Evolutionary conservation across 2,329 filamentous ascomycete species (phyloP).

Genomic region (Talaromyces sp.): DNA sequence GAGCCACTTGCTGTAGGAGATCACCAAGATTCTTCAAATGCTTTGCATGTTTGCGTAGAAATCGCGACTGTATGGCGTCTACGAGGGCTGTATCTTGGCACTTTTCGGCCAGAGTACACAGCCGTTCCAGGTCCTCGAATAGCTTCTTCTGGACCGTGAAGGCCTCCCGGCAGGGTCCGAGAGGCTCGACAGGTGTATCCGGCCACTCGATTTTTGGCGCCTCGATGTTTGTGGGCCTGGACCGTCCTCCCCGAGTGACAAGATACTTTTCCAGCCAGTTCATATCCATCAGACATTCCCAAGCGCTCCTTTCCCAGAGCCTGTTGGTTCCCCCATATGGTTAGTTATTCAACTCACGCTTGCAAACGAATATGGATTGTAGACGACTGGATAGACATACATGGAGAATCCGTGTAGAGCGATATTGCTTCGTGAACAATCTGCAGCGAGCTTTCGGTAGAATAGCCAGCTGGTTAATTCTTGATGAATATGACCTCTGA

Average conservation of each 20-base stretch:
- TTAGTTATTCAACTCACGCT: not conserved
- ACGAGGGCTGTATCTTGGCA: conserved; percentile 16
- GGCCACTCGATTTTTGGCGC: conserved; percentile 20
- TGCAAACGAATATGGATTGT: not conserved
- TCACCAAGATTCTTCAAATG: conserved; percentile 24
- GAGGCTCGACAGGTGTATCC: conserved; percentile 21
- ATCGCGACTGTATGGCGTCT: conserved; percentile 18
- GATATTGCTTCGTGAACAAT: conserved; percentile 21
- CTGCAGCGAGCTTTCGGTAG: conserved; percentile 22
- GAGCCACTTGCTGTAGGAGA: conserved; percentile 20
- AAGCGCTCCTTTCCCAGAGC: conserved; percentile 20
- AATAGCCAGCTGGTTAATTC: conserved; percentile 22
- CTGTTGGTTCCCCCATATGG: not conserved
- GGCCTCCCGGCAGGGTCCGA: conserved; percentile 18
- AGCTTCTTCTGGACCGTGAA: conserved; percentile 18
- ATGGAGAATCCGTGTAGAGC: conserved; percentile 21
- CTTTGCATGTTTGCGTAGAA: conserved; percentile 20
- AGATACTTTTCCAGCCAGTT: conserved; percentile 24
- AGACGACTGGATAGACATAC: conserved; percentile 10
- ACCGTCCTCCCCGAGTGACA: conserved; percentile 20
- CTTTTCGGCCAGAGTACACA: conserved; percentile 17
- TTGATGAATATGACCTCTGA: conserved; percentile 22
- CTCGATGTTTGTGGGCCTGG: conserved; percentile 21
- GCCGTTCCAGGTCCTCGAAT: conserved; percentile 20
- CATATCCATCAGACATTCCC: conserved; percentile 20